Evolutionary conservation across 495 filamentous ascomycete genomes (phyloP).

Genomic region (Xylaria venustula): DNA sequence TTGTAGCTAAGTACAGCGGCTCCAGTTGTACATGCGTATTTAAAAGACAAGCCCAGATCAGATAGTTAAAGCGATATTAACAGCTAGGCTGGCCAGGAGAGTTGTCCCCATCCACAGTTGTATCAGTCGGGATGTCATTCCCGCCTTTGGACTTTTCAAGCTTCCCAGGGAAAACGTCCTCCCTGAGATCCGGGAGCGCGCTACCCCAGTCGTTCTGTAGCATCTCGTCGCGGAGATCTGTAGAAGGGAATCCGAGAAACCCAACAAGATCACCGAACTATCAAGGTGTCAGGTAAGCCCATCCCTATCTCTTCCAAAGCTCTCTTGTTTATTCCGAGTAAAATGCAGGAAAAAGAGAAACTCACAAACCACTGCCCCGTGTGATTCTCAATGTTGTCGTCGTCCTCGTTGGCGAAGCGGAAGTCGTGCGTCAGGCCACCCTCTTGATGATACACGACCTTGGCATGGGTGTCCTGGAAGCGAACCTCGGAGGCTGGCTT

Average conservation of each 20-base stretch:
- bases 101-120: neutral
- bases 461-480: constrained; percentile 22
- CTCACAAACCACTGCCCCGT: constrained; percentile 17
- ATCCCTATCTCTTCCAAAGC: neutral
- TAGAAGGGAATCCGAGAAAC: constrained; percentile 6
- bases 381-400: constrained; percentile 18
- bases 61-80: neutral
- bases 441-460: constrained; percentile 34
- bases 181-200: constrained; percentile 7
- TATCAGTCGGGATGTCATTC: constrained; percentile 6
- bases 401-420: constrained; percentile 24
- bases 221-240: constrained; percentile 9
- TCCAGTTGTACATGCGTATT: too few relatives aligned
- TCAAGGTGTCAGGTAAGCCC: neutral
- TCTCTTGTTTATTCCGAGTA: neutral
- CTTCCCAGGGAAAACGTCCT: neutral
- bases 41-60: too few relatives aligned
- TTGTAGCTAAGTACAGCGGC: too few relatives aligned
- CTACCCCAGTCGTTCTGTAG: constrained; percentile 13
- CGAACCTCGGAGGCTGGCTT: constrained; percentile 10
- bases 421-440: constrained; percentile 26
- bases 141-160: neutral
- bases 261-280: neutral
- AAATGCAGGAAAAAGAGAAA: neutral
- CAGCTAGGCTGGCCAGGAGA: neutral